Base-by-base conservation (phyloP, 495 filamentous ascomycete species). In the Staphylotrichum longicolle region DNA sequence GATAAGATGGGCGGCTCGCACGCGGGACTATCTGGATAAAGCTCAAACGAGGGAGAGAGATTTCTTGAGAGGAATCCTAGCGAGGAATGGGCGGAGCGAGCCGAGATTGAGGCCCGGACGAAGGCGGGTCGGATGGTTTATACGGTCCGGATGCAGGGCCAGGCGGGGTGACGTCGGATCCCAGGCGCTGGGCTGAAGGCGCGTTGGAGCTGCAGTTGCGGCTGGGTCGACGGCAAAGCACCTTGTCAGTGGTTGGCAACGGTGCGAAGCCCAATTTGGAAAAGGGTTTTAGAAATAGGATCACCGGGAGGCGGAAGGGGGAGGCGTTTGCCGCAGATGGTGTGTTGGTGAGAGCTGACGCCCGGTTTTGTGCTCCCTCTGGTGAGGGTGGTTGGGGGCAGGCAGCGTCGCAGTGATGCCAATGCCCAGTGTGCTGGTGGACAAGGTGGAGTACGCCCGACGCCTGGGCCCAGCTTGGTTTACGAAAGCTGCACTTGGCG, bases 271-370 rank as follows among this genome's bases (percentile, higher is more conserved):
- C 12, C 12, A 54, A 59, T 34, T 49, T 56, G 60, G 51, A 62
- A 49, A 54, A 37, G 41, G 12, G 33, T n/a, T n/a, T 7, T 44
- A 59, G 12, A 44, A 58, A 39, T 41, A 55, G 39, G 49, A 60
- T 49, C 53, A 62, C 49, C 42, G 55, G 47, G 54, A 54, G 62
- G 54, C 51, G 47, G 62, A 68, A 68, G 66, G 66, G 63, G 66
- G 66, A 65, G 63, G 66, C 63, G 62, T 65, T 66, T 54, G 66
- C 53, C 57, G 66, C 66, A 65, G 60, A 61, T 48, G 57, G 54
- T 39, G 20, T 49, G 58, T 47, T 60, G 41, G 50, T 47, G 58
- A 54, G 50, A 47, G 58, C 58, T 60, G 48, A 58, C 57, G 46
- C 27, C 41, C 49, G 4, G 33, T 49, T 34, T 35, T 11, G 40